Percentiles rank a stretch among this genome's conserved stretches.
These are phyloP conservation scores for Fusarium buharicum DNA, from an alignment of 2,329 filamentous ascomycete genomes.

Conservation along the genomic window DNA sequence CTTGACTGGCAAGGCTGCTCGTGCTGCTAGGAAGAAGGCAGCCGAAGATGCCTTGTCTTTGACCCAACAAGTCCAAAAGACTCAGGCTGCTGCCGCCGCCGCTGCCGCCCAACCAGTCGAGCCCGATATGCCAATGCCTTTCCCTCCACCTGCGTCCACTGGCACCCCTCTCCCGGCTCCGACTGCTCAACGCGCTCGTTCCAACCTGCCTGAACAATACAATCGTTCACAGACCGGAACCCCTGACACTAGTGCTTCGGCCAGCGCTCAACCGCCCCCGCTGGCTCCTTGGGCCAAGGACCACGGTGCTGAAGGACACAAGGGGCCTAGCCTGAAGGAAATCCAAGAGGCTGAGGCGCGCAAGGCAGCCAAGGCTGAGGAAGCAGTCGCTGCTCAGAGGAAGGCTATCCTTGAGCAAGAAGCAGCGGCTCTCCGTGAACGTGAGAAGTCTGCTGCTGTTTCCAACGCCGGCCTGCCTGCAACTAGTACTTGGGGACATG, in stretches of 20 bases:
- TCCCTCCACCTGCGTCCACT: conserved; percentile 71
- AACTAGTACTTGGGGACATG: conserved; percentile 87
- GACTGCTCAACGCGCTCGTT: conserved; percentile 83
- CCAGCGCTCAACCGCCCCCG: conserved; percentile 68
- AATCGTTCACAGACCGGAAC: conserved; percentile 81
- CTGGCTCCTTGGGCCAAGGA: conserved; percentile 97
- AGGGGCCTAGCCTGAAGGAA: conserved; percentile 91
- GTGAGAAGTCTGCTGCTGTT: conserved; percentile 64
- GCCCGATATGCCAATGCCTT: conserved; percentile 78
- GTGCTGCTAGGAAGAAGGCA: conserved; percentile 49
- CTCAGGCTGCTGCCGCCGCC: conserved; percentile 61
- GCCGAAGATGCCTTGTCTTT: conserved; percentile 67
- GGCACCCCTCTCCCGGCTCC: conserved; percentile 87
- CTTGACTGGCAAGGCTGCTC: conserved; percentile 42
- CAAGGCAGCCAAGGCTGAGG: conserved; percentile 90
- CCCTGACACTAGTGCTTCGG: conserved; percentile 63
- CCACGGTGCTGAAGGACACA: conserved; percentile 72
- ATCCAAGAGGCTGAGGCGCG: conserved; percentile 96
- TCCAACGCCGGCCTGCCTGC: conserved; percentile 77
- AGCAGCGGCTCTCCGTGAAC: conserved; percentile 67
- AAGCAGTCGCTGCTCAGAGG: conserved; percentile 79
- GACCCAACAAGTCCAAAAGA: conserved; percentile 86
- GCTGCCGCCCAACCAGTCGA: conserved; percentile 58
- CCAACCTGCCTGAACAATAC: conserved; percentile 82
- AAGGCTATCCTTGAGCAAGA: conserved; percentile 85